Base-by-base conservation (phyloP, 1,284 basidiomycete genomes). In the Ganoderma lucidum region DNA sequence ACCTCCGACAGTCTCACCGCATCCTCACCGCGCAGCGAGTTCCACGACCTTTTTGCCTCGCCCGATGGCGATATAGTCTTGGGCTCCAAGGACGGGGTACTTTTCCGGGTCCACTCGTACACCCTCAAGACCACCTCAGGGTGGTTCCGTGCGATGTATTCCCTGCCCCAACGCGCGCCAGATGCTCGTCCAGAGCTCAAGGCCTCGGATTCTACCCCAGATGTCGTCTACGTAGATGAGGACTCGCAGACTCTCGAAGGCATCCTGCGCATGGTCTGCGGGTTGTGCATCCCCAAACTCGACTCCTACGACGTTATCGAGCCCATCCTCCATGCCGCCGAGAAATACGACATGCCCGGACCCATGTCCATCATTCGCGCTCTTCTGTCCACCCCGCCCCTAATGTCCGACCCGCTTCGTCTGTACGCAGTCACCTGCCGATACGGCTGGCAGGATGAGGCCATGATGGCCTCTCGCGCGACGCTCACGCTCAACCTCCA, bases 301-400 rank as follows among this genome's bases (percentile, higher is more conserved):
- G 80, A 82, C 60, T 82, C 84, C 0, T 86, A 85, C 75, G 88
- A 89, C 72, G 71, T 78, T 42, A 78, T 91, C 68, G 88, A 90
- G 66, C 80, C 83, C 3, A 75, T 91, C 28, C 80, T 91, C 14
- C 88, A 83, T 67, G 88, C 88, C 0, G 86, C 89, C 0, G 90
- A 91, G 72, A 90, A 90, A 74, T 91, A 90, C 76, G 90, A 91
- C 61, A 90, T 89, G 86, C 84, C 87, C 0, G 89, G 89, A 0
- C 87, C 89, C 0, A 80, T 83, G 68, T 88, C 87, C 6, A 84
- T 89, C 73, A 77, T 89, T 56, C 87, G 87, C 39, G 83, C 87
- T 32, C 82, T 86, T 12, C 79, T 88, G 61, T 81, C 85, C 75
- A 86, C 84, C 0, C 85, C 85, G 0, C 77, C 83, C 0, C 81